Evolutionary conservation across 306 rosid species (phyloP).

Genomic region (Dryas drummondii): DNA sequence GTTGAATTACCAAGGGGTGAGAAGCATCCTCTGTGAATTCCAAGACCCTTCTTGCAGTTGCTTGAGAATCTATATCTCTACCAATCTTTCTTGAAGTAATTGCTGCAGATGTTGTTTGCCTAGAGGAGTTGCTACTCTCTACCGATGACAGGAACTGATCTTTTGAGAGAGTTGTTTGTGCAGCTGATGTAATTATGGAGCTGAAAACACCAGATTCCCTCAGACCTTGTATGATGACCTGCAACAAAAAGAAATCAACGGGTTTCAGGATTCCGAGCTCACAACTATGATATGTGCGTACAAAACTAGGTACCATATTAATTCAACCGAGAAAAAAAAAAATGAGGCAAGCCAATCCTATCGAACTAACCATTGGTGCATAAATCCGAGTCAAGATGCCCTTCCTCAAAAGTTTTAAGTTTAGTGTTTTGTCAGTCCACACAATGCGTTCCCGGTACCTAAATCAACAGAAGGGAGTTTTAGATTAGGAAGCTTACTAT

Average conservation of each 20-base stretch:
- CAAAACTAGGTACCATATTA: not conserved
- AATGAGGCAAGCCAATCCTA: constrained; percentile 8
- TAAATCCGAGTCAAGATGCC: constrained; percentile 84
- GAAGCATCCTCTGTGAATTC: constrained; percentile 42
- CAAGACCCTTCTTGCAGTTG: constrained; percentile 64
- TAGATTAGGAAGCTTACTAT: not conserved
- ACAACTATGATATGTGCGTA: not conserved
- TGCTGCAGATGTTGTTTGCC: constrained; percentile 39
- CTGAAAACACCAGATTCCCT: constrained; percentile 74
- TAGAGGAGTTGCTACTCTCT: constrained; percentile 69
- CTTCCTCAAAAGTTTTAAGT: constrained; percentile 69
- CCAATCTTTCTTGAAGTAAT: constrained; percentile 62
- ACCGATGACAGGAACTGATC: constrained; percentile 64
- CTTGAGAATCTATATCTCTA: constrained; percentile 50
- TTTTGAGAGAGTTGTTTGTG: constrained; percentile 49
- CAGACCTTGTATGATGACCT: constrained; percentile 80
- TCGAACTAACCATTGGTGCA: constrained; percentile 72
- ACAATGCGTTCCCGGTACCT: constrained; percentile 92
- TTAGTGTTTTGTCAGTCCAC: constrained; percentile 71
- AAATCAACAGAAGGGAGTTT: constrained; percentile 25
- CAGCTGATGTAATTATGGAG: constrained; percentile 64
- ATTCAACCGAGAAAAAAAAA: constrained; percentile 12
- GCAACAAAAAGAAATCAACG: constrained; percentile 22
- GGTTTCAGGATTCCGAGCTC: constrained; percentile 6
- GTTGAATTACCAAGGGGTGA: constrained; percentile 17